Evolutionary conservation across 108 stramenopile species (phyloP), one percentile per base, ranked within the genome.

Genomic region (Craspedostauros australis): DNA sequence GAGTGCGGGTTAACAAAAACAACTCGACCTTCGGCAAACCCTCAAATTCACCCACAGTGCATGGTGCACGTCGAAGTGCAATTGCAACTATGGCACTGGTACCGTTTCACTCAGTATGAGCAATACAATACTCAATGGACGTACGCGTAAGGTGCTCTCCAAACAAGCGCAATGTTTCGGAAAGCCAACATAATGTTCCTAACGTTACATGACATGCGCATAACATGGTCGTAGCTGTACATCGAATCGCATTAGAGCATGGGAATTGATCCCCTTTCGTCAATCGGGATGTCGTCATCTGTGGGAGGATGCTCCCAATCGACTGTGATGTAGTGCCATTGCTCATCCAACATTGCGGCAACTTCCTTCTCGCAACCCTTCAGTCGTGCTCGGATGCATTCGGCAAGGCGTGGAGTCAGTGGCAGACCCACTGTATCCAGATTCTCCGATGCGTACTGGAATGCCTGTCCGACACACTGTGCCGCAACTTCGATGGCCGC

Each of bases 361-460:
- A 91, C 73, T 58, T 91, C 88, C n/a, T 67, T 78, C 45, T 91
- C 88, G 40, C 84, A 86, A 26, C 88, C 88, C 54, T 91, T 91
- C 37, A 91, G 50, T 50, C 80, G 75, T 16, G 74, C 62, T 32
- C 82, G 61, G 21, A 91, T 66, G 28, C 72, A 80, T 60, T 91
- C 84, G 11, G 84, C 84, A 27, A 91, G 43, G 30, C 80, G 70
- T 23, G 84, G 88, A 4, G 82, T 79, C 26, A 91, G 49, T 18
- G 88, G 84, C n/a, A 91, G 65, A 19, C 88, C 88, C 44, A 91
- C 86, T 0, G 80, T 64, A 42, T 91, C 84, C 36, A 91, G 70
- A 49, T 84, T 84, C 50, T 79, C 76, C 0, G 84, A 71, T n/a
- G 88, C 84, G 48, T 79, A 86, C 26, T 47, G 62, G 40, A 91